Evolutionary conservation across 164 flowering plant genomes (phyloP), one percentile per base, ranked within the genome.

Genomic region (Piper betle): DNA sequence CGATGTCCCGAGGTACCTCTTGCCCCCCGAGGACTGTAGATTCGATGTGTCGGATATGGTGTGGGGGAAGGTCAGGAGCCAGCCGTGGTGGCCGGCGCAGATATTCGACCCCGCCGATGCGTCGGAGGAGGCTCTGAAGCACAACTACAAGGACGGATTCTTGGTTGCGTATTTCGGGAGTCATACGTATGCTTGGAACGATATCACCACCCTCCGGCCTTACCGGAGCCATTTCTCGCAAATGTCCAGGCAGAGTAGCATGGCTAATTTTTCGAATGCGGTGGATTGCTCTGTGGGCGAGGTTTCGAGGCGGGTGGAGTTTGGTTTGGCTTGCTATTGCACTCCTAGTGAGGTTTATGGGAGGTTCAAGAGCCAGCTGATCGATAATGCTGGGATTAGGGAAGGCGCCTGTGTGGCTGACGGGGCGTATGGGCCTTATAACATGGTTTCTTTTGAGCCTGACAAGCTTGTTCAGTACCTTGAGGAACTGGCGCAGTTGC

Each of bases 101-200:
- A 79, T 91, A 69, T 79, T 77, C 79, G 81, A 76, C 62, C 76
- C 83, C 15, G 69, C 77, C 0, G 82, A 74, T 75, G 65, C 91
- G 16, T 80, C 96, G 18, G 65, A 76, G n/a, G 67, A 69, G 63
- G 94, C 95, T 38, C 63, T 55, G 72, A 81, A 71, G 59, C 68
- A 86, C 72, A 75, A 59, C 38, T 88, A 76, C 65, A 75, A 65
- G 43, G 80, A 68, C 11, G 38, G 75, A 16, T 59, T 65, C 65
- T 71, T 91, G 68, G 72, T 91, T 9, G 86, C 88, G 2, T 91
- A 84, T 69, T 91, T 84, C 72, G 90, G 97, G 67, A 94, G 88
- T 71, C 74, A 73, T 40, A 76, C 88, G 17, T 91, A 86, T 81
- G 87, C 96, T 53, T 91, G 96, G 96, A 86, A 83, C 66, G 88